These are phyloP conservation scores for Ophiorrhiza pumila DNA, from an alignment of 257 asterid species.

Conservation along the genomic window DNA sequence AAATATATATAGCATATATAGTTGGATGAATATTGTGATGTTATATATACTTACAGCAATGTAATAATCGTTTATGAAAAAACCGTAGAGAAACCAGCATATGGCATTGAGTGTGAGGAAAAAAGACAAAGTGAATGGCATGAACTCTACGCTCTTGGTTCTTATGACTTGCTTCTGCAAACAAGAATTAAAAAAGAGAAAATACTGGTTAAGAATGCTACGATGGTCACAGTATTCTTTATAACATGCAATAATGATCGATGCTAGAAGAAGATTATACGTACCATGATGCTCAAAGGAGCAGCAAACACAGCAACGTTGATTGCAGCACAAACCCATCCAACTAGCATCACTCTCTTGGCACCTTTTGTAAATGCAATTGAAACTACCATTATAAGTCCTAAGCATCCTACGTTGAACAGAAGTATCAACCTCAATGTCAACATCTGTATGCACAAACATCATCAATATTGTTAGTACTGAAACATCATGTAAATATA, in stretches of 20 bases:
- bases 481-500: neutral
- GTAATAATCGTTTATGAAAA: constrained; percentile 49
- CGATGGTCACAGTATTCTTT: no score
- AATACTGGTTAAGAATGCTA: no score
- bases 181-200: neutral
- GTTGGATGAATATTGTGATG: no score
- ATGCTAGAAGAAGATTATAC: neutral
- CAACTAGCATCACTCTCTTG: constrained; percentile 44
- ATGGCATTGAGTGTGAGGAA: constrained; percentile 61
- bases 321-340: constrained; percentile 63
- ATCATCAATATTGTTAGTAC: neutral
- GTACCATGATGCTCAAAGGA: constrained; percentile 77
- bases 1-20: neutral
- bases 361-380: constrained; percentile 33
- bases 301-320: constrained; percentile 71
- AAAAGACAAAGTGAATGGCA: constrained; percentile 64
- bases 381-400: constrained; percentile 36
- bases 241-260: no score
- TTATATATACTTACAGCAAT: constrained; percentile 66
- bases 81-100: constrained; percentile 71
- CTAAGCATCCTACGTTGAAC: constrained; percentile 50
- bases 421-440: constrained; percentile 31
- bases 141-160: constrained; percentile 68
- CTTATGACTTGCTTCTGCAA: constrained; percentile 52
- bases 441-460: constrained; percentile 38